Conservation (phyloP, 2,329 filamentous ascomycete species). For the Fusarium nisikadoi region DNA sequence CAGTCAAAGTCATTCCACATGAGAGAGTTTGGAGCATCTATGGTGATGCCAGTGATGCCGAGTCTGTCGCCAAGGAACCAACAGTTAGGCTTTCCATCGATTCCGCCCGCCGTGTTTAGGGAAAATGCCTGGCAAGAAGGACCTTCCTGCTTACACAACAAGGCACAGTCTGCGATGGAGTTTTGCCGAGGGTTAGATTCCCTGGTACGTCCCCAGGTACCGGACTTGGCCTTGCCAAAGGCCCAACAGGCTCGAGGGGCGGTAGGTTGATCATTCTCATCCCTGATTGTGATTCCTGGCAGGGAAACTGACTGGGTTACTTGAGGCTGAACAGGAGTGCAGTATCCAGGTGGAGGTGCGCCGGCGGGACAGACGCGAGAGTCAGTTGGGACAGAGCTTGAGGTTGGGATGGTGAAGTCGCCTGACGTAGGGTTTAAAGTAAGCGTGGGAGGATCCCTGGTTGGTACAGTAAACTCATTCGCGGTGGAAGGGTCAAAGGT, state of each 20-base stretch:
- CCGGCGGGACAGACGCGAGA: background rate
- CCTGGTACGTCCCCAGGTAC: constrained; percentile 2
- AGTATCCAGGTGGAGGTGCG: constrained; percentile 4
- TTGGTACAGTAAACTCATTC: background rate
- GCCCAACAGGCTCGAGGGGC: constrained; percentile 11
- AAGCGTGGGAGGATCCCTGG: too few relatives aligned
- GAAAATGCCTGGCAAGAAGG: constrained; percentile 11
- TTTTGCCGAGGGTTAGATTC: constrained; percentile 1
- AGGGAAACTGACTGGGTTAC: background rate
- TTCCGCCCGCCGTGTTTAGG: accelerated
- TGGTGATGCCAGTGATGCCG: background rate
- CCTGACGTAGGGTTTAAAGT: too few relatives aligned
- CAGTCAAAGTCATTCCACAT: constrained; percentile 21
- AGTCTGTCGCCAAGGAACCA: background rate
- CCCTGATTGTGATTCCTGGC: background rate
- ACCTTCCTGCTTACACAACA: constrained; percentile 4
- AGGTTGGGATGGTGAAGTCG: background rate
- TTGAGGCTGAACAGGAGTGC: background rate
- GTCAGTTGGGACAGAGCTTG: background rate
- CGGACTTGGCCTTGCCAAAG: background rate
- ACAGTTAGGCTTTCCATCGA: background rate
- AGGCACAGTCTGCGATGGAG: constrained; percentile 18
- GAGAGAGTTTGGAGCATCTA: background rate
- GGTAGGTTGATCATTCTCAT: background rate
- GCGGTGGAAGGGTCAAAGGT: background rate